Evolutionary conservation across 768 basidiomycete genomes (phyloP).

Genomic region (Ramaria sp.): DNA sequence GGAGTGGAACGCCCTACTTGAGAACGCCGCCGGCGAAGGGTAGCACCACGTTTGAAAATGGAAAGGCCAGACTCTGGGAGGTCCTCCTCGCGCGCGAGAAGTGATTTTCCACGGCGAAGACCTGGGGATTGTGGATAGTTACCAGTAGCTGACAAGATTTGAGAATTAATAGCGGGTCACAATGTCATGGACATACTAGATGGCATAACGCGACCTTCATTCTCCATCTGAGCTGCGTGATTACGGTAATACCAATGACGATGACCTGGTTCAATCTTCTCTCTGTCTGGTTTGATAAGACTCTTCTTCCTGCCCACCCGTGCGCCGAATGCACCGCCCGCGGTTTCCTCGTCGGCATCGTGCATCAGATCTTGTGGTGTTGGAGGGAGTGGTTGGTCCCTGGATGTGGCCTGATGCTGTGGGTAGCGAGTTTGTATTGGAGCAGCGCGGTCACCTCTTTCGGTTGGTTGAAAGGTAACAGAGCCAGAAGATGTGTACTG

Average conservation of each 20-base stretch:
- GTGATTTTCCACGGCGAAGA: conserved; percentile 77
- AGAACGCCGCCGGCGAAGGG: conserved; percentile 59
- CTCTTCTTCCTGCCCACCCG: conserved; percentile 78
- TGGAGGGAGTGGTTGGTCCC: conserved; percentile 30
- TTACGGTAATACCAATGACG: conserved; percentile 90
- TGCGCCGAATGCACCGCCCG: conserved; percentile 31
- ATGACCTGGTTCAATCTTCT: conserved; percentile 92
- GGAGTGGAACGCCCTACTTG: conserved; percentile 32
- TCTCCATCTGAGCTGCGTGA: conserved; percentile 70
- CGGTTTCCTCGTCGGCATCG: conserved; percentile 27
- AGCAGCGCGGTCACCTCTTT: conserved; percentile 57
- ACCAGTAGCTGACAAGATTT: conserved; percentile 48
- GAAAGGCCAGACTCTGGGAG: conserved; percentile 83
- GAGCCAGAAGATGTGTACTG: conserved; percentile 9
- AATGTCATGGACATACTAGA: conserved; percentile 49
- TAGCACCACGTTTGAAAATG: conserved; percentile 81
- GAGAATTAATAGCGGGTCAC: conserved; percentile 12
- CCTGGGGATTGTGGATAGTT: conserved; percentile 49
- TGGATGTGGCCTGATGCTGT: conserved; percentile 33
- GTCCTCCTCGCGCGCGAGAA: conserved; percentile 86
- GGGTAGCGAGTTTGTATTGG: conserved; percentile 45
- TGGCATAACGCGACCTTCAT: conserved; percentile 60
- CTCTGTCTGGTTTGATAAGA: conserved; percentile 84
- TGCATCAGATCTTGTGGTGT: conserved; percentile 21
- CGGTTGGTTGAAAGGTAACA: conserved; percentile 59